These are phyloP conservation scores for Fusarium sterilihyphosum DNA, from an alignment of 2,329 filamentous ascomycete species.

Conservation along the genomic window DNA sequence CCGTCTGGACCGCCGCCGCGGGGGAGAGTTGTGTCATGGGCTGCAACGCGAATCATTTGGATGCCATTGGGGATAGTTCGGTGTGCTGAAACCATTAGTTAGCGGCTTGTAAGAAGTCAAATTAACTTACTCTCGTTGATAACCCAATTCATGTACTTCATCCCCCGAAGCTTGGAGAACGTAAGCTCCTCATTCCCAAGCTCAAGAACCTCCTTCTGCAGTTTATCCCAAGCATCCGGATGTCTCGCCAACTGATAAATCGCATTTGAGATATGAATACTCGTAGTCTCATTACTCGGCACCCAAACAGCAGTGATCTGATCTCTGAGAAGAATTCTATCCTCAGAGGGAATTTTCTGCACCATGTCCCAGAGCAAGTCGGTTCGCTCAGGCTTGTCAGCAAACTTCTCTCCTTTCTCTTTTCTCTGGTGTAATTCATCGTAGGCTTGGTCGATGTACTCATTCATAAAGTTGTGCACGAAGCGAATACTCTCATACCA, in stretches of 20 bases:
- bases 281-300: neutral
- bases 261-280: neutral
- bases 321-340: neutral
- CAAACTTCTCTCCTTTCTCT: neutral
- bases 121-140: neutral
- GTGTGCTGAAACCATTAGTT: neutral
- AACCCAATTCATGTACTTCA: neutral
- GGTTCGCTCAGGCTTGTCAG: neutral
- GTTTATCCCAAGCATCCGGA: neutral
- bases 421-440: neutral
- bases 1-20: neutral
- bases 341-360: neutral
- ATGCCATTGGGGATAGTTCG: neutral
- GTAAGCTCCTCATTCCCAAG: neutral
- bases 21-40: neutral
- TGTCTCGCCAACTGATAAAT: neutral
- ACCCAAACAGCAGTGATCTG: slow-evolving; percentile 1
- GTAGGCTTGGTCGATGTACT: neutral
- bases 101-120: accelerated
- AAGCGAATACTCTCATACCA: neutral
- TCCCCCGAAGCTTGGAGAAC: neutral
- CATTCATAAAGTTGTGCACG: neutral
- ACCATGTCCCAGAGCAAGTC: neutral
- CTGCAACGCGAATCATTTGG: neutral
- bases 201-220: neutral